A percentile compares a stretch with the other conserved stretches of the same genome.
Conservation (phyloP, 2,329 filamentous ascomycete genomes). For the Nakataea oryzae region DNA sequence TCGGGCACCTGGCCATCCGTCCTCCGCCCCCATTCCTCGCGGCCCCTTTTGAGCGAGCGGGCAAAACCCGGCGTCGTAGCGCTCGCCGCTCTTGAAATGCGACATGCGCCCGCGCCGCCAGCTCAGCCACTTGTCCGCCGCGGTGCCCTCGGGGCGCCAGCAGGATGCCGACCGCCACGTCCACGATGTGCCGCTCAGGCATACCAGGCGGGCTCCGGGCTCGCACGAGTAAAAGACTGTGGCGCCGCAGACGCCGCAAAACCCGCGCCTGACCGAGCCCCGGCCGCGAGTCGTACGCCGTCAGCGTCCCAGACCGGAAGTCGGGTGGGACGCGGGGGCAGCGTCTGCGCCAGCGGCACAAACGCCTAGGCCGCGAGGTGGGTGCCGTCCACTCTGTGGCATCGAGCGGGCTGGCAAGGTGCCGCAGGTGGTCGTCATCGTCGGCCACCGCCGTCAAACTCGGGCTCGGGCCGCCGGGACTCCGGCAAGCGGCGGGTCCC, state of each 20-base stretch:
- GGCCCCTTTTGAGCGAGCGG: constrained; percentile 22
- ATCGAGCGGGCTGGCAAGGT: constrained; percentile 25
- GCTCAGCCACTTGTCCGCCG: constrained; percentile 33
- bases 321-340: constrained; percentile 24
- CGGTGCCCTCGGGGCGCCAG: constrained; percentile 30
- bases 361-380: constrained; percentile 32
- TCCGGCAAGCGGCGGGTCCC: constrained; percentile 6
- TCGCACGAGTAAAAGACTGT: constrained; percentile 24
- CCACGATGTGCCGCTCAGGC: constrained; percentile 21
- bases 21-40: background rate
- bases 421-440: constrained; percentile 17
- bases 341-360: constrained; percentile 23
- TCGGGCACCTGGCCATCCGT: background rate
- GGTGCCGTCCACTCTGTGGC: constrained; percentile 31
- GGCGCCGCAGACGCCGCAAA: constrained; percentile 35
- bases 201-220: constrained; percentile 14
- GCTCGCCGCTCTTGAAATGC: constrained; percentile 21
- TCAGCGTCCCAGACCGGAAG: constrained; percentile 30
- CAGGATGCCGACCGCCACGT: constrained; percentile 32
- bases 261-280: constrained; percentile 24
- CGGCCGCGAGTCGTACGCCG: constrained; percentile 27
- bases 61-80: constrained; percentile 25
- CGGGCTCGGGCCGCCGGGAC: constrained; percentile 10
- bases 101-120: constrained; percentile 28
- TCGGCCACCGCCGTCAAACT: constrained; percentile 19